phyloP scores from a whole-genome alignment of 2,329 filamentous ascomycete genomes.

The Daldinia eschscholtzii region DNA sequence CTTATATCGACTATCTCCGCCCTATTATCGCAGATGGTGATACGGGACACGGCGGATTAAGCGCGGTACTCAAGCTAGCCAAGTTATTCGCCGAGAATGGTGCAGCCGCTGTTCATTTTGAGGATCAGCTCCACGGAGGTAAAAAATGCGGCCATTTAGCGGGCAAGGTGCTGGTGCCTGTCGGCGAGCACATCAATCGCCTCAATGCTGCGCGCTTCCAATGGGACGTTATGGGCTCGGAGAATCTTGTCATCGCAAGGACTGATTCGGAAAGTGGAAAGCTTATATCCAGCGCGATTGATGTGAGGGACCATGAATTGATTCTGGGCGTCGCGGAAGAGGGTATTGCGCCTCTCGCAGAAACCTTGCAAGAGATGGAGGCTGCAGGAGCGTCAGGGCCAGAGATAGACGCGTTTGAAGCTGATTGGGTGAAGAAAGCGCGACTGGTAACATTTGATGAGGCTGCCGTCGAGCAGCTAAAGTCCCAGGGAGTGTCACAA shows the following conservation, averaged over 20 bases:
- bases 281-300: slow-evolving; percentile 89
- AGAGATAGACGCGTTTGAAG: slow-evolving; percentile 89
- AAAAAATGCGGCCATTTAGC: slow-evolving; percentile 99
- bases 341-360: slow-evolving; percentile 82
- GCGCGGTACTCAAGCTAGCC: slow-evolving; percentile 92
- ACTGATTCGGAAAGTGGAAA: slow-evolving; percentile 96
- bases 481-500: slow-evolving; percentile 72
- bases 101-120: slow-evolving; percentile 95
- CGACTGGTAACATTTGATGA: slow-evolving; percentile 93
- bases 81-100: slow-evolving; percentile 98
- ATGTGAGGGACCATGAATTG: slow-evolving; percentile 96
- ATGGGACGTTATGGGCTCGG: slow-evolving; percentile 97
- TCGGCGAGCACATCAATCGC: slow-evolving; percentile 96
- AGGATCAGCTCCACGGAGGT: slow-evolving; percentile 96
- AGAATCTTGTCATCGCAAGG: slow-evolving; percentile 93
- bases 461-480: slow-evolving; percentile 82
- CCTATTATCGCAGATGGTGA: slow-evolving; percentile 98
- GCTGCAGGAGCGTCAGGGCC: slow-evolving; percentile 78
- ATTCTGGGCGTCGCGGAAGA: slow-evolving; percentile 86
- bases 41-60: slow-evolving; percentile 92
- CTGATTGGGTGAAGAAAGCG: slow-evolving; percentile 87
- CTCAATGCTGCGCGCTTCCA: slow-evolving; percentile 93
- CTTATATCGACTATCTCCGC: slow-evolving; percentile 91
- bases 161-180: slow-evolving; percentile 93
- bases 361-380: slow-evolving; percentile 93